These are phyloP conservation scores for Torulaspora delbrueckii DNA, from an alignment of 805 yeast genomes.

Conservation along the genomic window DNA sequence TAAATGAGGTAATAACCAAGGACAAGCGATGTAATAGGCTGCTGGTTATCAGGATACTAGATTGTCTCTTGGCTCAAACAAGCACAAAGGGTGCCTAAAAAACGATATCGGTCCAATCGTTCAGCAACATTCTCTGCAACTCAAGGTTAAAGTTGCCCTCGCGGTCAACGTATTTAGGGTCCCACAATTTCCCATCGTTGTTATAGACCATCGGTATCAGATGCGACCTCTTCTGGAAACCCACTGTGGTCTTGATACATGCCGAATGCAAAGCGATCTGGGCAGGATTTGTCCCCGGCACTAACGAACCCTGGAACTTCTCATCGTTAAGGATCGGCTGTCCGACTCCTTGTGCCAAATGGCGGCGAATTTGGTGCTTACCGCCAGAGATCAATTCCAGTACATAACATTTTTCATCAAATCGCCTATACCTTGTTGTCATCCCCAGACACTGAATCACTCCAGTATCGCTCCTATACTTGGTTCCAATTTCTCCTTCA, in stretches of 20 bases:
- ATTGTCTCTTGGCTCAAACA: conserved; percentile 38
- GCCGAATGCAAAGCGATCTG: conserved; percentile 41
- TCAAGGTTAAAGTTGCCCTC: conserved; percentile 26
- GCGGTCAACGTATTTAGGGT: conserved; percentile 19
- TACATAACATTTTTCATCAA: conserved; percentile 23
- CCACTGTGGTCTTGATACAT: conserved; percentile 33
- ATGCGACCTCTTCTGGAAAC: conserved; percentile 26
- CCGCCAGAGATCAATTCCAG: conserved; percentile 38
- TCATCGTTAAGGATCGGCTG: conserved; percentile 34
- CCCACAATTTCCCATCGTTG: conserved; percentile 26
- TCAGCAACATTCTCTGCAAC: conserved; percentile 17
- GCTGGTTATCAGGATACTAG: conserved; percentile 40
- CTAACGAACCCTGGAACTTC: conserved; percentile 22
- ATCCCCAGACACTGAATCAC: conserved; percentile 14
- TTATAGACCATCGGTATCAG: conserved; percentile 26
- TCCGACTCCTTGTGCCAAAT: conserved; percentile 21
- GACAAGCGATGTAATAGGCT: conserved; percentile 42
- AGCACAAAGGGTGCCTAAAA: not conserved
- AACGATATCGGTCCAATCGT: conserved; percentile 17
- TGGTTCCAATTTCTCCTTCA: conserved; percentile 3
- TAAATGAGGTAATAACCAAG: conserved; percentile 35
- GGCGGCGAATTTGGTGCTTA: conserved; percentile 40
- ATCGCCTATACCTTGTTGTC: conserved; percentile 16
- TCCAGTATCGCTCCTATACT: conserved; percentile 8
- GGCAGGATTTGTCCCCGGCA: conserved; percentile 3